phyloP scores from a whole-genome alignment of 768 basidiomycete genomes.

The Amanita subjunquillea region DNA sequence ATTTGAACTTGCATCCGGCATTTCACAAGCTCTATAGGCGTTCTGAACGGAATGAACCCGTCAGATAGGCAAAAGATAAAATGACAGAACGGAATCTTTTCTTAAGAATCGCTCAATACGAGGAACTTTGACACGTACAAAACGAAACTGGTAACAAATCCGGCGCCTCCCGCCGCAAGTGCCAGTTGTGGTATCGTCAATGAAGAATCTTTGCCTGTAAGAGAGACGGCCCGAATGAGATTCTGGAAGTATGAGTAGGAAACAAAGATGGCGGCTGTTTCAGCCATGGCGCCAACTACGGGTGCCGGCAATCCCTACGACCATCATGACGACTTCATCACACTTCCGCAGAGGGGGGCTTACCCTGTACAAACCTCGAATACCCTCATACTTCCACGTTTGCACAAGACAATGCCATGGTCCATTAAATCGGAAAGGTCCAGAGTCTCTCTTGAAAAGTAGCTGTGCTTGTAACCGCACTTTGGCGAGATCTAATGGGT shows the following conservation, averaged over 20 bases:
- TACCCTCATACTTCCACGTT: constrained; percentile 75
- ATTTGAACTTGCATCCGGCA: constrained; percentile 98
- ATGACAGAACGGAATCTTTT: background rate
- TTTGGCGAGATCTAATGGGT: constrained; percentile 93
- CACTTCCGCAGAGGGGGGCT: constrained; percentile 6
- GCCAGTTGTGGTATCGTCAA: constrained; percentile 62
- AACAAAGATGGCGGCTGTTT: constrained; percentile 84
- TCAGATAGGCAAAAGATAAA: constrained; percentile 1
- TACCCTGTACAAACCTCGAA: constrained; percentile 82
- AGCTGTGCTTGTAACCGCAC: constrained; percentile 91
- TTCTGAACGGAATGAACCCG: constrained; percentile 31
- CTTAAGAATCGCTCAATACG: background rate
- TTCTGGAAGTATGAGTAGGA: constrained; percentile 73
- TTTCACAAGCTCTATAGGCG: constrained; percentile 91
- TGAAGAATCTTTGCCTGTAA: constrained; percentile 17
- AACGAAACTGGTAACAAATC: constrained; percentile 76
- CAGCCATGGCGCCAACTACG: constrained; percentile 83
- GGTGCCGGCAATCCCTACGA: constrained; percentile 83
- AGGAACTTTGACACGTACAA: constrained; percentile 40
- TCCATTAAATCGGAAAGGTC: constrained; percentile 55
- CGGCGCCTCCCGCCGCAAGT: constrained; percentile 81
- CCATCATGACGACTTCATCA: background rate
- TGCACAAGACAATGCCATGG: constrained; percentile 80
- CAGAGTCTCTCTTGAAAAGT: constrained; percentile 44
- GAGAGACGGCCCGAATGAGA: constrained; percentile 32